These are phyloP conservation scores for Magnusiomyces fungicola DNA, from an alignment of 1,139 yeast species.

Conservation along the genomic window DNA sequence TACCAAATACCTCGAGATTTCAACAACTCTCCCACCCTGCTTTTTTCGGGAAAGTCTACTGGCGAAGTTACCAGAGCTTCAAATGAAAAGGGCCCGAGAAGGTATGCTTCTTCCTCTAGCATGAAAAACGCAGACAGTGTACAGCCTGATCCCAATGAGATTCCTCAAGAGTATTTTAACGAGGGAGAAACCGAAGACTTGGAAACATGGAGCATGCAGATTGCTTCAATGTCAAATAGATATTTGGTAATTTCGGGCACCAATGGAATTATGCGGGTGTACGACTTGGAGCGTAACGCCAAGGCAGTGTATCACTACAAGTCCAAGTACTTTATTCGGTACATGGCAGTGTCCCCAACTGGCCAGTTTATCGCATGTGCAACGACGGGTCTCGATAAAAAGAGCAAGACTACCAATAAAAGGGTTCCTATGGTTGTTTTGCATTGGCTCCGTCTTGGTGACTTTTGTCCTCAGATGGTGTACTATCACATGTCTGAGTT, in stretches of 20 bases:
- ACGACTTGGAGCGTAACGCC: slow-evolving; percentile 51
- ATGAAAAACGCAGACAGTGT: no score
- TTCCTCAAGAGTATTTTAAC: slow-evolving; percentile 3
- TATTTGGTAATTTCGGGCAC: slow-evolving; percentile 67
- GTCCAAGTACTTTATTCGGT: slow-evolving; percentile 70
- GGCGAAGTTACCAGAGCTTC: slow-evolving; percentile 41
- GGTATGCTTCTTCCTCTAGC: no score
- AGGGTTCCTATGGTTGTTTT: slow-evolving; percentile 58
- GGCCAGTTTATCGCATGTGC: slow-evolving; percentile 71
- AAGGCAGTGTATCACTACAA: slow-evolving; percentile 59
- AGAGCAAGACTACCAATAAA: slow-evolving; percentile 65
- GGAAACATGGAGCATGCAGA: slow-evolving; percentile 52
- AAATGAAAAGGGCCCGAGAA: no score
- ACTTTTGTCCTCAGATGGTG: slow-evolving; percentile 6
- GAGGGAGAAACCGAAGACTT: slow-evolving; percentile 23
- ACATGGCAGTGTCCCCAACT: slow-evolving; percentile 61
- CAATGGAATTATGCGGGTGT: slow-evolving; percentile 59
- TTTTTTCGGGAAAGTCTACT: slow-evolving; percentile 60
- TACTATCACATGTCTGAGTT: slow-evolving; percentile 10
- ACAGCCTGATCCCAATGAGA: slow-evolving; percentile 7
- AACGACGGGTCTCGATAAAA: slow-evolving; percentile 68
- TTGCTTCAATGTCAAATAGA: slow-evolving; percentile 56
- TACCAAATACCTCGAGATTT: slow-evolving; percentile 43
- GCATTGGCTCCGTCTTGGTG: slow-evolving; percentile 37
- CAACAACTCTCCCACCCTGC: slow-evolving; percentile 45